A percentile compares a stretch with the other conserved stretches of the same genome.
Evolutionary conservation across 2,329 filamentous ascomycete genomes (phyloP).

Genomic region (Ustilaginoidea virens): DNA sequence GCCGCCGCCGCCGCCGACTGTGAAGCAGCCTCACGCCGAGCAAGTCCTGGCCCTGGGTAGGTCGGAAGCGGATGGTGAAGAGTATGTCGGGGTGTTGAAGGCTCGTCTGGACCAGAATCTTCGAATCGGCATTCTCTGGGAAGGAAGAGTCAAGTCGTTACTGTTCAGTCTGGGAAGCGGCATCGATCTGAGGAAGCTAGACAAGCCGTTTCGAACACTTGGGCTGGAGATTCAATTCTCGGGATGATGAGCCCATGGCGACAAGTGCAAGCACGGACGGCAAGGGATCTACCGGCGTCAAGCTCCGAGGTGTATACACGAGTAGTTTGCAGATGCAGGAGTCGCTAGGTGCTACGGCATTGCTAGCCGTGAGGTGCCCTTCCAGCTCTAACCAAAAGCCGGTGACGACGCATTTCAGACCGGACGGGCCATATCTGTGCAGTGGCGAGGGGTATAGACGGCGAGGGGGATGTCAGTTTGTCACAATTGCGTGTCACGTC

Average conservation of each 20-base stretch:
- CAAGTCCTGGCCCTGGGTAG: conserved; percentile 5
- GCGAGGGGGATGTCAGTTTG: no score
- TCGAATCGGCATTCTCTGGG: conserved; percentile 78
- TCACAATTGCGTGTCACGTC: no score
- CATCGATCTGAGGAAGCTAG: conserved; percentile 61
- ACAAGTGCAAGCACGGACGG: neutral
- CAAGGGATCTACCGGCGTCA: no score
- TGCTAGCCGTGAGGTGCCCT: no score
- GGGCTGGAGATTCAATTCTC: conserved; percentile 75
- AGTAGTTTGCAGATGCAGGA: no score
- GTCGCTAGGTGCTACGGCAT: no score
- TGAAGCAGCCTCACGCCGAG: neutral
- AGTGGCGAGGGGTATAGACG: no score
- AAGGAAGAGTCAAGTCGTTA: conserved; percentile 81
- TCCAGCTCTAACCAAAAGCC: no score
- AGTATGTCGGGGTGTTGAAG: conserved; percentile 78
- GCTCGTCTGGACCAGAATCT: conserved; percentile 79
- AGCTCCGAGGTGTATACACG: no score
- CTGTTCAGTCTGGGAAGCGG: conserved; percentile 82
- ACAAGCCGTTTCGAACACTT: conserved; percentile 62
- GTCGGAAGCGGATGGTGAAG: conserved; percentile 32
- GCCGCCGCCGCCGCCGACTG: neutral
- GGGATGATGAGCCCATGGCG: conserved; percentile 32
- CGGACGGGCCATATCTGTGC: no score
- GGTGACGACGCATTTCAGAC: no score